Evolutionary conservation across 371 early-diverging fungal genomes (phyloP), one percentile per base, ranked within the genome.

Genomic region (Nosema muscidifuracis): DNA sequence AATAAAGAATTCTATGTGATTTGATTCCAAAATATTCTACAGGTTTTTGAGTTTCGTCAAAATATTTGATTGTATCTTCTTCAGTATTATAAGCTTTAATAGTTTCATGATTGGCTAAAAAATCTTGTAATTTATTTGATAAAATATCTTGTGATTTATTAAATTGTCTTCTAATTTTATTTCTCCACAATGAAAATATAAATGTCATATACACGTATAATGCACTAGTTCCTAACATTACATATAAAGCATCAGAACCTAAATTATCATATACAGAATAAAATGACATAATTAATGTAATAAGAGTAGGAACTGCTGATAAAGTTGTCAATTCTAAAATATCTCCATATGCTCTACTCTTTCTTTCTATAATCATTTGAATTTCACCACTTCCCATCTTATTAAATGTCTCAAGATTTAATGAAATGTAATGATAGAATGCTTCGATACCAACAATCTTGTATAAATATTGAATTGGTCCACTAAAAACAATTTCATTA

Each of bases 321-420:
- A 77, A 24, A 15, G 70, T 65, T 18, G 77, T 44, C 9, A 80
- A 73, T 65, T 80, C 80, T 31, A 82, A 22, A 36, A 82, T 77
- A 38, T 82, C 82, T 9, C 67, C 18, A 18, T 76, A 72, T 20
- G 82, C 82, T 42, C 53, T 63, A 53, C 77, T 72, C 66, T 73
- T 75, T 61, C 80, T 56, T 1, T 73, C 58, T 4, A 82, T 77
- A 18, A 61, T 72, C 16, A 22, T 65, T 24, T 75, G 74, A 28
- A 82, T 82, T 26, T 75, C 76, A 18, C 80, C 82, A 38, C 30
- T 40, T 50, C 74, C 74, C 12, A 66, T 30, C 2, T 24, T 36
- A 26, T 73, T 57, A 67, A 75, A 82, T 1, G n/a, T 42, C 12
- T 40, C 42, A 38, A 70, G 61, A 1, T 69, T 44, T 18, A 82